Conservation (phyloP, 225 moss, liverwort and hornwort genomes). For the Neckera pumila region DNA sequence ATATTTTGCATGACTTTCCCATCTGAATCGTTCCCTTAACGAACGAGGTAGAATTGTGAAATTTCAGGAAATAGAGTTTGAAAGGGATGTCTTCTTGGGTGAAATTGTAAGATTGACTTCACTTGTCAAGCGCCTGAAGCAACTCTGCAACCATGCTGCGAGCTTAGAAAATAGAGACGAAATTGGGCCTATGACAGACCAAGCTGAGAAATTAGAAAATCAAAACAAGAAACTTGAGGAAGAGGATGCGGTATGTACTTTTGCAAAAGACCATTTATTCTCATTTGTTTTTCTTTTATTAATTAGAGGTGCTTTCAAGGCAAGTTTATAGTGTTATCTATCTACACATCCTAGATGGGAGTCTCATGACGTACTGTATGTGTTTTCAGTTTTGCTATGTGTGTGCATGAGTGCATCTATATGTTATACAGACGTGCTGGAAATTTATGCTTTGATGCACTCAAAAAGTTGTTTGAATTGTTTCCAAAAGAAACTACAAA, state of each 20-base stretch:
- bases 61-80: constrained; percentile 86
- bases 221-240: constrained; percentile 28
- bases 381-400: neutral
- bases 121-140: constrained; percentile 41
- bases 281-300: neutral
- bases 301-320: neutral
- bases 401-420: neutral
- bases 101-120: constrained; percentile 61
- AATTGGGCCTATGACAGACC: constrained; percentile 16
- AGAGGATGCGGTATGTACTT: constrained; percentile 9
- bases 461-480: neutral
- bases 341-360: neutral
- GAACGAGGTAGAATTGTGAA: neutral
- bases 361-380: neutral
- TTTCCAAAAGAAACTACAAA: constrained; percentile 24
- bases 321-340: neutral
- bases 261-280: neutral
- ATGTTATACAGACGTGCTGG: neutral
- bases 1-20: neutral
- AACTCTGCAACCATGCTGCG: constrained; percentile 32
- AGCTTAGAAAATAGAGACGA: constrained; percentile 31
- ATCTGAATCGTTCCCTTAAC: neutral
- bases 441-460: neutral
- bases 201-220: constrained; percentile 15
- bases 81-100: constrained; percentile 77